phyloP scores from a whole-genome alignment of 176 grass and related monocot species.

The Canna indica region DNA sequence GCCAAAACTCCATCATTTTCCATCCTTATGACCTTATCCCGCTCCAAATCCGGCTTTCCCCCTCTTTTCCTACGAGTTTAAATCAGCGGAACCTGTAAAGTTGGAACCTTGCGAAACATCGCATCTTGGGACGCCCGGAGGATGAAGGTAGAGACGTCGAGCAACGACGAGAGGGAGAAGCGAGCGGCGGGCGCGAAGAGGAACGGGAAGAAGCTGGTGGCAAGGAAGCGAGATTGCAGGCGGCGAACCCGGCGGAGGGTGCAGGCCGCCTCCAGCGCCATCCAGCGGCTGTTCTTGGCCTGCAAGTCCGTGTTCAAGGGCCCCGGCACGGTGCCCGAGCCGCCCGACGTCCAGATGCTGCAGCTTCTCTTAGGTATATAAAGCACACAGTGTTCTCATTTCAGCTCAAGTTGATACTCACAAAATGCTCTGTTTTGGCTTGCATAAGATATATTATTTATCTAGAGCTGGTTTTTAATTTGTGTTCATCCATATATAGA shows the following conservation, averaged over 20 bases:
- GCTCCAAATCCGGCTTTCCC: background rate
- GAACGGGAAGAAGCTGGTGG: slow-evolving; percentile 10
- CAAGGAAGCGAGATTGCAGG: background rate
- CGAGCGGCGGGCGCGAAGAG: slow-evolving; percentile 3
- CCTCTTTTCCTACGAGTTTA: background rate
- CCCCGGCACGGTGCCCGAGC: slow-evolving; percentile 50
- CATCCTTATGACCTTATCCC: too few species aligned
- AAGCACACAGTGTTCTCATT: background rate
- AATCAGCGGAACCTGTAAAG: background rate
- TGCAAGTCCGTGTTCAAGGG: slow-evolving; percentile 78
- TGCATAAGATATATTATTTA: too few species aligned
- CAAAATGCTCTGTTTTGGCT: background rate
- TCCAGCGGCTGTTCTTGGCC: slow-evolving; percentile 67
- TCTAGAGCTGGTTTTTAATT: too few species aligned
- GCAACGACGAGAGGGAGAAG: slow-evolving; percentile 15
- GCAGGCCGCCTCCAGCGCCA: slow-evolving; percentile 33
- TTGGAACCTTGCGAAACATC: background rate
- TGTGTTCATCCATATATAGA: too few species aligned
- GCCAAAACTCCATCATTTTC: too few species aligned
- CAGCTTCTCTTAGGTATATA: slow-evolving; percentile 47
- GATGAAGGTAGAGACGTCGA: slow-evolving; percentile 42
- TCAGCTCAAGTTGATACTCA: too few species aligned
- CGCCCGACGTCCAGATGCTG: slow-evolving; percentile 44
- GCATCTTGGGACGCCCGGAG: slow-evolving; percentile 1
- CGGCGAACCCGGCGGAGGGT: slow-evolving; percentile 24